These are phyloP conservation scores for Inga leiocalycina DNA, from an alignment of 306 rosid species.

Conservation along the genomic window DNA sequence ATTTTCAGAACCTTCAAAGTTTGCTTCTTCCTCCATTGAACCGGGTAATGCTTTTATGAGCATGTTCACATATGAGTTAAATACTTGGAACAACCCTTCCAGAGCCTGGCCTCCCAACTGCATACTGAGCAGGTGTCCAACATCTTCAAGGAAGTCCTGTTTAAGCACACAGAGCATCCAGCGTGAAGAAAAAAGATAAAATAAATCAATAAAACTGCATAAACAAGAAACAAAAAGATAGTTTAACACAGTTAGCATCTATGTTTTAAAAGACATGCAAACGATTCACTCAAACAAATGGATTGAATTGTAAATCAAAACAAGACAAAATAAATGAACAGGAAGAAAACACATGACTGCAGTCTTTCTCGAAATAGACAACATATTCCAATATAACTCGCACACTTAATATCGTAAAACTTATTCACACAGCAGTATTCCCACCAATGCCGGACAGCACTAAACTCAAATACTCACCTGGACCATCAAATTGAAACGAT, in stretches of 20 bases:
- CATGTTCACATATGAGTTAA: conserved; percentile 75
- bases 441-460: background rate
- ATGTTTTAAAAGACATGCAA: background rate
- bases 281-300: background rate
- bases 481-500: conserved; percentile 98
- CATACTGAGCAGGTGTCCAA: conserved; percentile 97
- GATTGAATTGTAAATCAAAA: conserved; percentile 19
- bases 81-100: conserved; percentile 92
- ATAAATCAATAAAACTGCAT: conserved; percentile 26
- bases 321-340: conserved; percentile 18
- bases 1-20: conserved; percentile 78
- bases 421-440: conserved; percentile 20
- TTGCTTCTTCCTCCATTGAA: conserved; percentile 94
- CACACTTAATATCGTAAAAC: background rate
- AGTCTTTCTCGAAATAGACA: conserved; percentile 1
- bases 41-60: conserved; percentile 90
- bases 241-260: background rate
- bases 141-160: conserved; percentile 98
- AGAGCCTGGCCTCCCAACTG: conserved; percentile 96
- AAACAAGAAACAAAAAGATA: background rate
- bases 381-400: conserved; percentile 14
- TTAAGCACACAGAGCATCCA: conserved; percentile 39
- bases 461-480: conserved; percentile 66
- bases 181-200: conserved; percentile 24
- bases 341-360: background rate